Base-by-base conservation (phyloP, 1,139 yeast genomes). In the Lodderomyces jiufengensis region DNA sequence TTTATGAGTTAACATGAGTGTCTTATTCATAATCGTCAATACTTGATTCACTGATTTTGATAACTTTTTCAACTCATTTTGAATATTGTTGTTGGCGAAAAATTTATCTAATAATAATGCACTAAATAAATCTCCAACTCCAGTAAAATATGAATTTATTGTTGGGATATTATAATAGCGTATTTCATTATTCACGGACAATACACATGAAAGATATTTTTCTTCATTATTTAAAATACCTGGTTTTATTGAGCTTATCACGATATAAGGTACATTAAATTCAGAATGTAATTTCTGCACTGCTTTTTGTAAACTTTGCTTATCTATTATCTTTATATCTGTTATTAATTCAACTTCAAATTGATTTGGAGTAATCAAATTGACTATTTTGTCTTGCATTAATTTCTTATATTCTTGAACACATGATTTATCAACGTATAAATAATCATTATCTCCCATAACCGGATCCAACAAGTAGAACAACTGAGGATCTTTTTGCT, bases 81-180 rank as follows among this genome's bases (percentile, higher is more conserved):
- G 32, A 21, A 29, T 21, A 9, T 36, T 22, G 16, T 44, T 39
- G 41, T 63, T 60, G 27, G 59, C 57, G 48, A 65, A 63, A 33
- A 76, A 60, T 39, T 80, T 68, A 58, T 86, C 92, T 2, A 84
- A 57, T 27, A 88, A 57, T 31, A 90, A 55, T 0, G 95, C 95
- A 0, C 95, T 77, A 54, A 92, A 87, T 29, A 92, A 63, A 51
- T 92, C 98, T 2, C 98, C 98, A 4, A 92, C 88, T 0, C 98
- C 97, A 2, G 94, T 84, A 56, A 90, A 90, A 45, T 82, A 81
- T 2, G 90, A 81, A 32, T 80, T 70, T 36, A 86, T 73, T 29
- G 67, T 59, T 4, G 81, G 78, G 12, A 80, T 66, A 47, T 67
- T 57, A 57, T n/a, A 10, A n/a, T 27, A 11, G 15, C 24, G 24